These are phyloP conservation scores for Diplodia corticola DNA, from an alignment of 2,329 filamentous ascomycete genomes.

Conservation along the genomic window DNA sequence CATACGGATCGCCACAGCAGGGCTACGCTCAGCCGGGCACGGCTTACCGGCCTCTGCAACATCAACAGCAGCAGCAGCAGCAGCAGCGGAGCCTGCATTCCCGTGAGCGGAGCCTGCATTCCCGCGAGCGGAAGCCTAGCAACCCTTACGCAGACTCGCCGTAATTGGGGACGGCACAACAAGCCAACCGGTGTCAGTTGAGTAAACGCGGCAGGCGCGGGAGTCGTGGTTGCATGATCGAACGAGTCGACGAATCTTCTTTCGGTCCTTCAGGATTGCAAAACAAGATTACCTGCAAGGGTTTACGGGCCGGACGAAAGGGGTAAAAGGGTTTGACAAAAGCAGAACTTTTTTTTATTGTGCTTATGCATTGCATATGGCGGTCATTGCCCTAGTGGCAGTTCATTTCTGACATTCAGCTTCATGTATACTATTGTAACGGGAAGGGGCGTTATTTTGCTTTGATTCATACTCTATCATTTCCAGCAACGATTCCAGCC, in stretches of 20 bases:
- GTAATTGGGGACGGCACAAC: background rate
- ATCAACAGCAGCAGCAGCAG: background rate
- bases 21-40: background rate
- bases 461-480: background rate
- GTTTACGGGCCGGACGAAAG: background rate
- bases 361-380: constrained; percentile 1
- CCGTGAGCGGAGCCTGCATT: background rate
- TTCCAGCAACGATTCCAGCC: too few relatives aligned
- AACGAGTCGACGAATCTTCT: constrained; percentile 19
- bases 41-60: background rate
- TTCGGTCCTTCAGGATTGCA: constrained; percentile 2
- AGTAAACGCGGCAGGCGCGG: background rate
- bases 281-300: background rate
- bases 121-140: constrained; percentile 1
- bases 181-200: background rate
- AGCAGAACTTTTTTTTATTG: background rate
- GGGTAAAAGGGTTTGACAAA: background rate
- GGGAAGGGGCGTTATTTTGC: background rate
- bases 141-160: constrained; percentile 1
- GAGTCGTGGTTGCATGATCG: background rate
- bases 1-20: background rate
- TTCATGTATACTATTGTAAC: constrained; percentile 5
- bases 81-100: too few relatives aligned
- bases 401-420: background rate
- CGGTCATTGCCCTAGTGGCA: background rate